Evolutionary conservation across 2,329 filamentous ascomycete genomes (phyloP).

Genomic region (Alternaria consortialis): DNA sequence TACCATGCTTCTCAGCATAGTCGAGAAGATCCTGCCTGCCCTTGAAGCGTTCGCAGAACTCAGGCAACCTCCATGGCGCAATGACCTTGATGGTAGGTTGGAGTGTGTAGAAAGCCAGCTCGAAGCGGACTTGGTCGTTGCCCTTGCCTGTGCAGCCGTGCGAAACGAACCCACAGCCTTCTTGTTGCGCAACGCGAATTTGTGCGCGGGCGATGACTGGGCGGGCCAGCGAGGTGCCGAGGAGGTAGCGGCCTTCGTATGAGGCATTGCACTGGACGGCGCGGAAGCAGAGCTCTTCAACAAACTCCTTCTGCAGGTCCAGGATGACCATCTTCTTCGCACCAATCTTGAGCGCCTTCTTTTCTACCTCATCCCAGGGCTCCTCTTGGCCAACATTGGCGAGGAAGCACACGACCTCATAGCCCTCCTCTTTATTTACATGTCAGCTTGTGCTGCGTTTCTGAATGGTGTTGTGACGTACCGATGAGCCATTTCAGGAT

Average conservation of each 20-base stretch:
- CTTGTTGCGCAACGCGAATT: conserved; percentile 70
- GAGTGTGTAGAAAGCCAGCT: conserved; percentile 68
- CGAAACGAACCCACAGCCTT: conserved; percentile 64
- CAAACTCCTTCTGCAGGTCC: conserved; percentile 77
- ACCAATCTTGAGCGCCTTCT: conserved; percentile 75
- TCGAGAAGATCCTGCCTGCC: conserved; percentile 77
- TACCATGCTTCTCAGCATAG: conserved; percentile 72
- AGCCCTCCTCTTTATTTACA: conserved; percentile 57
- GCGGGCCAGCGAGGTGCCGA: conserved; percentile 70
- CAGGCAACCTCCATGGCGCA: conserved; percentile 76
- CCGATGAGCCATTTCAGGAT: conserved; percentile 50
- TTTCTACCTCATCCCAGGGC: conserved; percentile 64
- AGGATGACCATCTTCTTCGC: conserved; percentile 69
- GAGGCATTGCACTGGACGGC: conserved; percentile 75
- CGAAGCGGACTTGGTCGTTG: conserved; percentile 73
- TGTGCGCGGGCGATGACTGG: conserved; percentile 75
- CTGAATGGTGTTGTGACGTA: conserved; percentile 22
- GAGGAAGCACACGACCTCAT: conserved; percentile 70
- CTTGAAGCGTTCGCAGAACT: conserved; percentile 75
- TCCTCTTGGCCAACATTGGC: conserved; percentile 69
- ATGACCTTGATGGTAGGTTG: conserved; percentile 75
- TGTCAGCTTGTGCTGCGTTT: conserved; percentile 16
- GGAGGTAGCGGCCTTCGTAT: conserved; percentile 64
- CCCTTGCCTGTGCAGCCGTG: conserved; percentile 60
- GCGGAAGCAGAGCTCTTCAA: conserved; percentile 81